Conservation (phyloP, 768 basidiomycete genomes). For the Porphyrellus cyaneotinctus region DNA sequence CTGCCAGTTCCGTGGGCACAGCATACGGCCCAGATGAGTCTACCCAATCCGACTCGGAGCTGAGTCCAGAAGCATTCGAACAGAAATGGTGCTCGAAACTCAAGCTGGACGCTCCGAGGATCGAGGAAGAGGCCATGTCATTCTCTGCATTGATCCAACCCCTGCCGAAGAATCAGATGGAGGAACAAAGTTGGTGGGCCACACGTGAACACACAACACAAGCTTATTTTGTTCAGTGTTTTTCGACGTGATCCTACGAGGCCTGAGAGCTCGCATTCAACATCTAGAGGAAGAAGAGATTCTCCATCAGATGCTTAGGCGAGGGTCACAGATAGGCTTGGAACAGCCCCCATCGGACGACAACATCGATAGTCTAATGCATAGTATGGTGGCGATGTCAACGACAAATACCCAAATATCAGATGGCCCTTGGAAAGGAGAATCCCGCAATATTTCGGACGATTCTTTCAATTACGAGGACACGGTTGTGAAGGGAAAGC, state of each 20-base stretch:
- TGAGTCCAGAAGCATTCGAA: conserved; percentile 37
- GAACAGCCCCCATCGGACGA: conserved; percentile 35
- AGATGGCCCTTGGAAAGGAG: conserved; percentile 31
- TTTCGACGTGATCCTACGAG: conserved; percentile 35
- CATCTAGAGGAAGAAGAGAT: conserved; percentile 43
- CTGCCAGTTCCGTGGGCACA: conserved; percentile 45
- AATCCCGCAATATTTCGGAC: conserved; percentile 2
- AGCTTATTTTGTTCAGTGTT: conserved; percentile 28
- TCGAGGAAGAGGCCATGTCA: conserved; percentile 36
- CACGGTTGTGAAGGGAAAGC: conserved; percentile 27
- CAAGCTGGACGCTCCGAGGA: conserved; percentile 33
- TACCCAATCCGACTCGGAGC: conserved; percentile 35
- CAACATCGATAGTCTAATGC: conserved; percentile 40
- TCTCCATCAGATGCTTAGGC: conserved; percentile 38
- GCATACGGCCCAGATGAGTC: conserved; percentile 46
- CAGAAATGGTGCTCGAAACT: conserved; percentile 34
- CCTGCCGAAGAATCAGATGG: conserved; percentile 27
- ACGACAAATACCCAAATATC: conserved; percentile 14
- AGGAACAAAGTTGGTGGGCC: conserved; percentile 38
- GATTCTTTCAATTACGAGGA: conserved; percentile 23
- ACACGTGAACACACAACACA: not conserved
- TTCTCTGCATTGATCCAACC: conserved; percentile 33
- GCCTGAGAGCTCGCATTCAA: conserved; percentile 35
- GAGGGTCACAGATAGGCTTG: conserved; percentile 33
- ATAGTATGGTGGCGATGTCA: conserved; percentile 35